Conservation (phyloP, 306 rosid species). For the Cicer chorassanicum region DNA sequence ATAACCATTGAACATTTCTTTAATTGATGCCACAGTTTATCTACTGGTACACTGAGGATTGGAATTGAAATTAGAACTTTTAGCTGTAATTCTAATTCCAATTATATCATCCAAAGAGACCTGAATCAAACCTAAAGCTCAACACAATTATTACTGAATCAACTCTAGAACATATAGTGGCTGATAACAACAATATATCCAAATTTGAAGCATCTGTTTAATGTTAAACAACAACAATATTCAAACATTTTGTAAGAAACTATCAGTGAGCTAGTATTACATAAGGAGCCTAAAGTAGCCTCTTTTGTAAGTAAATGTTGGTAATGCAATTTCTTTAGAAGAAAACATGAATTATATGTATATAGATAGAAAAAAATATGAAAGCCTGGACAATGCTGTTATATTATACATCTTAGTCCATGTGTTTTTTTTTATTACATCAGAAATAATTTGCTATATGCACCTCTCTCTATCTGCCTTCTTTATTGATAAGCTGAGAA, state of each 20-base stretch:
- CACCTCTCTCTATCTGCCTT: conserved; percentile 72
- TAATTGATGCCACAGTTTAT: conserved; percentile 1
- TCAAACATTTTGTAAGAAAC: not conserved
- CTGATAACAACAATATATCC: conserved; percentile 15
- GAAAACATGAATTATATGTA: conserved; percentile 6
- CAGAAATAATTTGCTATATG: conserved; percentile 39
- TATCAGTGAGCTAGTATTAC: conserved; percentile 1
- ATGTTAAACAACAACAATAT: conserved; percentile 16
- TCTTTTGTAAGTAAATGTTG: conserved; percentile 37
- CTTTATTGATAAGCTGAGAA: conserved; percentile 88
- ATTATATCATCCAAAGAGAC: conserved; percentile 7
- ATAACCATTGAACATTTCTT: not conserved
- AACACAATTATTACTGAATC: conserved; percentile 5
- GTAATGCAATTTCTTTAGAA: conserved; percentile 40
- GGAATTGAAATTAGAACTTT: conserved; percentile 18
- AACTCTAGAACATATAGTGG: conserved; percentile 17
- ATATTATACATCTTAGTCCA: conserved; percentile 37
- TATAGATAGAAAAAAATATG: not conserved
- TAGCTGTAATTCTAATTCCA: conserved; percentile 18
- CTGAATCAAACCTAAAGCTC: not conserved
- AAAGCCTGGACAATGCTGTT: conserved; percentile 25
- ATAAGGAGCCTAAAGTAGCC: conserved; percentile 24
- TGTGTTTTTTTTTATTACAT: conserved; percentile 12
- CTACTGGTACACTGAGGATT: not conserved
- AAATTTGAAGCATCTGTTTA: conserved; percentile 32